Conservation (phyloP, 441 rosid genomes). For the Lepidium campestre region DNA sequence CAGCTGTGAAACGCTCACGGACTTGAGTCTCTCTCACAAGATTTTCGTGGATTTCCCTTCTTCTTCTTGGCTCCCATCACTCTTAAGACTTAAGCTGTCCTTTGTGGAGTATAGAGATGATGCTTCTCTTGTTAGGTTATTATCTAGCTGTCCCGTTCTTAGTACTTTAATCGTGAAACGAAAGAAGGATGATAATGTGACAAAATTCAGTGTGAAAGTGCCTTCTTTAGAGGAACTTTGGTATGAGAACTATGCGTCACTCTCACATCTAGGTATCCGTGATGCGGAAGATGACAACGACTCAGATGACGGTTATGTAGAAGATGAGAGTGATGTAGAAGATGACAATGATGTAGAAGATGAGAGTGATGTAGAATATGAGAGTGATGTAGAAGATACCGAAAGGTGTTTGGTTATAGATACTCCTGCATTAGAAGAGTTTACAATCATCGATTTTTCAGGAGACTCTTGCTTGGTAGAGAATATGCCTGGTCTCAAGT, state of each 20-base stretch:
- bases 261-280: no score
- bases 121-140: background rate
- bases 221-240: background rate
- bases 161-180: background rate
- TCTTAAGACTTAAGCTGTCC: fast-evolving
- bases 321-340: no score
- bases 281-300: no score
- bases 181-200: background rate
- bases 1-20: background rate
- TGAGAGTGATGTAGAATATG: no score
- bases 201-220: background rate
- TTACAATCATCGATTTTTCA: background rate
- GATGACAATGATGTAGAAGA: no score
- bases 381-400: background rate
- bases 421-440: background rate
- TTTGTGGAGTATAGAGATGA: background rate
- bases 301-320: no score
- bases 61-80: background rate
- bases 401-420: background rate
- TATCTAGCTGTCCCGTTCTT: background rate
- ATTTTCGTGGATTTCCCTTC: background rate
- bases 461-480: background rate
- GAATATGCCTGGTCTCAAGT: background rate
- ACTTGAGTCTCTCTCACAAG: background rate
- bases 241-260: background rate